Base-by-base conservation (phyloP, 2,329 filamentous ascomycete species). In the Cercospora sp. region DNA sequence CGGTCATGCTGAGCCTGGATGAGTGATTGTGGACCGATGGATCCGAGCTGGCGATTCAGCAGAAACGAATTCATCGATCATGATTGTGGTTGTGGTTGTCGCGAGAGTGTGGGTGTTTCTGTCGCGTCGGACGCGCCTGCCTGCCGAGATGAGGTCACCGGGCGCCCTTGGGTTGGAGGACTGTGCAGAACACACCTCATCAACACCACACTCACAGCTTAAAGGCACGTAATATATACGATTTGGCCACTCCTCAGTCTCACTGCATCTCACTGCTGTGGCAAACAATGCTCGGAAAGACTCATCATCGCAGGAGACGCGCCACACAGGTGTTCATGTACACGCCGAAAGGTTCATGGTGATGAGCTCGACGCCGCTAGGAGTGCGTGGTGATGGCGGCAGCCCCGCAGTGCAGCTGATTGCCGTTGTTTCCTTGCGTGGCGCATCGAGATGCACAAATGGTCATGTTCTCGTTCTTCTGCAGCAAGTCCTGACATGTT, bases 21-120 rank as follows among this genome's bases (percentile, higher is more conserved):
- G 73, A 96, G 87, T 58, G 84, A 84, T 73, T 87, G 85, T 60
- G 89, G 87, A 71, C 84, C 81, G 68, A 92, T 80, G 75, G 86
- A 86, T 81, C 92, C 92, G 70, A 89, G 85, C 78, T 91, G 89
- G 81, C 93, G 89, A 78, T 91, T 88, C 79, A 95, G 85, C 69
- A 96, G 84, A 79, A 90, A 88, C 78, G 87, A 84, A 88, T 91
- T 90, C 89, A 93, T 94, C 53, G 34, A 37, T 45, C 62, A 65
- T 65, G 51, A 30, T n/a, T n/a, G n/a, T n/a, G n/a, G n/a, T n/a
- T n/a, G n/a, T n/a, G n/a, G 21, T 40, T 57, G 51, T 26, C 24
- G 43, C 18, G 43, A 9, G 18, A 49, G 43, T 49, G 43, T 49
- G 21, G n/a, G 1, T 40, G 37, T 40, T 16, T 40, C 37, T 16